Percentiles rank a stretch among this genome's conserved stretches.
These are phyloP conservation scores for Aspergillus funiculosus DNA, from an alignment of 495 filamentous ascomycete genomes.

Conservation along the genomic window DNA sequence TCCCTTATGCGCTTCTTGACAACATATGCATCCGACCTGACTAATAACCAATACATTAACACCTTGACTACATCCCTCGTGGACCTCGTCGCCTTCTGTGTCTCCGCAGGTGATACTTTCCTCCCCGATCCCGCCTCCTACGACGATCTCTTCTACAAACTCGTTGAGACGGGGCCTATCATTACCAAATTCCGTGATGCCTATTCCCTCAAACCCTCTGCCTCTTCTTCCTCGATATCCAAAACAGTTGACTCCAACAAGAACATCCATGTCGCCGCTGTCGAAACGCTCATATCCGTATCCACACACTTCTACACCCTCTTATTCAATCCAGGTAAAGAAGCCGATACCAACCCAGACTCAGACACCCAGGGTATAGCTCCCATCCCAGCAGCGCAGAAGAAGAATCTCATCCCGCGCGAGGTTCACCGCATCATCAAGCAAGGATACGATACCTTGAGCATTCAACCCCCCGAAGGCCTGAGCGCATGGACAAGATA, in stretches of 20 bases:
- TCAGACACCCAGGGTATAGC: slow-evolving; percentile 22
- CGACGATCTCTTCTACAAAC: slow-evolving; percentile 96
- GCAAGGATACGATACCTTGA: slow-evolving; percentile 90
- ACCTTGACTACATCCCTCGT: slow-evolving; percentile 51
- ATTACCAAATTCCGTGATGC: slow-evolving; percentile 76
- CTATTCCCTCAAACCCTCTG: slow-evolving; percentile 41
- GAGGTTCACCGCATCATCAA: slow-evolving; percentile 91
- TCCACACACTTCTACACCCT: slow-evolving; percentile 82
- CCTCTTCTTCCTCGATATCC: slow-evolving; percentile 11
- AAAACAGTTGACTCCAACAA: slow-evolving; percentile 18
- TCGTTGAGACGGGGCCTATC: slow-evolving; percentile 85
- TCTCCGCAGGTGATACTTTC: slow-evolving; percentile 86
- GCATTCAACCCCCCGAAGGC: slow-evolving; percentile 77
- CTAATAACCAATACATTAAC: slow-evolving; percentile 55
- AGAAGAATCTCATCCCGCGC: slow-evolving; percentile 66
- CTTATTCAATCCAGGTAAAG: slow-evolving; percentile 57
- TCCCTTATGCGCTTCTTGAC: slow-evolving; percentile 87
- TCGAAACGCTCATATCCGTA: slow-evolving; percentile 78
- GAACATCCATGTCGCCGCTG: slow-evolving; percentile 46
- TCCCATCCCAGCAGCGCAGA: slow-evolving; percentile 32
- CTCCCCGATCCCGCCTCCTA: slow-evolving; percentile 85
- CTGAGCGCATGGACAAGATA: slow-evolving; percentile 68
- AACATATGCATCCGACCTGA: slow-evolving; percentile 72
- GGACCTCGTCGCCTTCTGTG: slow-evolving; percentile 76
- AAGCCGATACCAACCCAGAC: slow-evolving; percentile 26